Evolutionary conservation across 192 early-diverging fungal species (phyloP), one percentile per base, ranked within the genome.

Genomic region (Diversispora epigaea): DNA sequence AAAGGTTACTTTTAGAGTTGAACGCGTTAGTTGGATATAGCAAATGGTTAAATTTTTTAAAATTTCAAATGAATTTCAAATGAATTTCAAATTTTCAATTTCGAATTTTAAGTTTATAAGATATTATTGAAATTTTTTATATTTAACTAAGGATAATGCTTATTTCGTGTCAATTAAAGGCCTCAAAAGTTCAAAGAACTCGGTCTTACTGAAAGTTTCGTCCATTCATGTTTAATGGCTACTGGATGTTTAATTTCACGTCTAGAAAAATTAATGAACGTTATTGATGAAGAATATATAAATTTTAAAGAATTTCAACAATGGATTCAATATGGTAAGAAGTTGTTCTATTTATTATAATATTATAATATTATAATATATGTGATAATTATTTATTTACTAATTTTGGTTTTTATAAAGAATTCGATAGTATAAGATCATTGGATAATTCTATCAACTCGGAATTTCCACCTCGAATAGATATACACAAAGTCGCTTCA

Each of bases 231-330:
- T 43, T n/a, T 75, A 25, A 22, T 65, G 10, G 14, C n/a, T 19
- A 50, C 62, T 19, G 62, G 58, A 43, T 54, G 58, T 43, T 10
- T 75, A 21, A 55, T 65, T 43, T 19, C n/a, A 2, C 25, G 49
- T 0, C 21, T 75, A 6, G 73, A 75, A 65, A 43, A 75, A 43
- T 22, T 75, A 19, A 32, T 54, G 19, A 39, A n/a, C 46, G 22
- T 19, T 2, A 43, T 75, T 55, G 63, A 75, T 19, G 47, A 65
- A 40, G 62, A 65, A 22, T 54, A 55, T 12, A 32, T 39, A 50
- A 75, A 65, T 55, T 75, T 75, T n/a, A 64, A 41, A n/a, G 73
- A 75, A 4, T 75, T 75, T 41, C 60, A 65, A 21, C 52, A 75
- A 40, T 75, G 73, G 73, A 46, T 75, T 52, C 73, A 75, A 75